Evolutionary conservation across 2,329 filamentous ascomycete species (phyloP).

Genomic region (Eutypella sp.): DNA sequence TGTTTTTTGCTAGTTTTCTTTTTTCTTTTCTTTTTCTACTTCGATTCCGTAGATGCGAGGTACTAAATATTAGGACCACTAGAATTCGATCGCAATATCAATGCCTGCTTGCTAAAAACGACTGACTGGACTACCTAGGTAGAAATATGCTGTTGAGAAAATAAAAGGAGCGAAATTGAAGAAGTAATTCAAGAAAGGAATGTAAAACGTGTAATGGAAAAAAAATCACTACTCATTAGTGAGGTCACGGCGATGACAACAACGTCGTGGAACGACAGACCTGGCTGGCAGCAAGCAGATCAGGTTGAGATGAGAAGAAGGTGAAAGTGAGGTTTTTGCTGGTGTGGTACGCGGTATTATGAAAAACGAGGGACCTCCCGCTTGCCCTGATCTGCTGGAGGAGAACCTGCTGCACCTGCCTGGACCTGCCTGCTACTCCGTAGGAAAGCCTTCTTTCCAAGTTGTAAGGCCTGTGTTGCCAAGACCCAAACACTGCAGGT

Average conservation of each 20-base stretch:
- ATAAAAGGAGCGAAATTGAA: not conserved
- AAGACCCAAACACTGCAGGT: not conserved
- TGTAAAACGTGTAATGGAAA: not conserved
- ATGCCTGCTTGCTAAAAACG: not conserved
- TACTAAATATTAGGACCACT: not conserved
- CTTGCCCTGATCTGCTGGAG: not conserved
- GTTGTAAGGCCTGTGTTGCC: not conserved
- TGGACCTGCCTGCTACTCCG: too few relatives aligned
- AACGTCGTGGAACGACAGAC: not conserved
- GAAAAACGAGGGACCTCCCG: not conserved
- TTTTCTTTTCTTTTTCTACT: not conserved
- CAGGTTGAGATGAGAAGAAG: not conserved
- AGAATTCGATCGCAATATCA: not conserved
- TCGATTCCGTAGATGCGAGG: not conserved
- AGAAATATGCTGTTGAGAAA: not conserved
- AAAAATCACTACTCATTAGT: not conserved
- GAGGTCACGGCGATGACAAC: not conserved
- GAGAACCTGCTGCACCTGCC: too few relatives aligned
- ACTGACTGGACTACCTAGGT: not conserved
- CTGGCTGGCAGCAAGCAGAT: slow-evolving; percentile 1
- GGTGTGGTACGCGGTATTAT: not conserved
- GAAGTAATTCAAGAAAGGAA: not conserved
- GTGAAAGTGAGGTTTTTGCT: not conserved
- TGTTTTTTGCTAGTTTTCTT: too few relatives aligned
- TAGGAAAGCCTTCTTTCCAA: not conserved